A percentile compares a stretch with the other conserved stretches of the same genome.
Conservation (phyloP, 2,329 filamentous ascomycete genomes). For the Fusarium domesticum region DNA sequence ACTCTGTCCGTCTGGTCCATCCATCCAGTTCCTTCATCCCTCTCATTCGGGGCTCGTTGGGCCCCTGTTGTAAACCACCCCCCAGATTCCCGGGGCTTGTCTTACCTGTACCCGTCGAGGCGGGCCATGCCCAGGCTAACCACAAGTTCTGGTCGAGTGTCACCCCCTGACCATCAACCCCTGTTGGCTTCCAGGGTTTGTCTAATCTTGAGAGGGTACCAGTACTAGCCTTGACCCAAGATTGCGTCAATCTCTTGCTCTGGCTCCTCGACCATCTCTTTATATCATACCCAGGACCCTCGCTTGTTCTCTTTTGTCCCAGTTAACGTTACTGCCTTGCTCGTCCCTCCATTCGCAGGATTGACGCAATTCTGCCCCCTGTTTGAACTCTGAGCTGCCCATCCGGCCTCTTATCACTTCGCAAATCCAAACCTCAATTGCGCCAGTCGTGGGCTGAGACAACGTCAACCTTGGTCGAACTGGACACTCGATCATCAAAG, state of each 20-base stretch:
- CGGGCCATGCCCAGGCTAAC: constrained; percentile 25
- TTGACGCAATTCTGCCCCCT: not conserved
- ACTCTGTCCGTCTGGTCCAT: constrained; percentile 25
- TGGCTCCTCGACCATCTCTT: constrained; percentile 16
- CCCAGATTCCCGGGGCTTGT: constrained; percentile 32
- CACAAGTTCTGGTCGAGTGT: constrained; percentile 24
- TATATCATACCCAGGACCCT: constrained; percentile 28
- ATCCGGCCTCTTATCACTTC: too few relatives aligned
- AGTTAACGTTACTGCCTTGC: not conserved
- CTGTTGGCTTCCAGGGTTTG: constrained; percentile 27
- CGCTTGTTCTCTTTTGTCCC: constrained; percentile 12
- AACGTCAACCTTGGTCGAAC: constrained; percentile 22
- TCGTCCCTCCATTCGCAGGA: not conserved
- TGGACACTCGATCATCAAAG: constrained; percentile 14
- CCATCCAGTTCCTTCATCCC: constrained; percentile 10
- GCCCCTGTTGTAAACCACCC: constrained; percentile 22
- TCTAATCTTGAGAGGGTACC: constrained; percentile 29
- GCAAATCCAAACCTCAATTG: constrained; percentile 5
- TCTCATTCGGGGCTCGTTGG: not conserved
- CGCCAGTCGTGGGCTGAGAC: constrained; percentile 4
- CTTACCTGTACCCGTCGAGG: constrained; percentile 28
- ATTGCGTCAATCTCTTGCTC: constrained; percentile 32
- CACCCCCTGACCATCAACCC: constrained; percentile 29
- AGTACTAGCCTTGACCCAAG: constrained; percentile 27
- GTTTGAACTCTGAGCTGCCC: too few relatives aligned